phyloP scores from a whole-genome alignment of 352 stramenopile genomes.

The Phytophthora niederhauseri region DNA sequence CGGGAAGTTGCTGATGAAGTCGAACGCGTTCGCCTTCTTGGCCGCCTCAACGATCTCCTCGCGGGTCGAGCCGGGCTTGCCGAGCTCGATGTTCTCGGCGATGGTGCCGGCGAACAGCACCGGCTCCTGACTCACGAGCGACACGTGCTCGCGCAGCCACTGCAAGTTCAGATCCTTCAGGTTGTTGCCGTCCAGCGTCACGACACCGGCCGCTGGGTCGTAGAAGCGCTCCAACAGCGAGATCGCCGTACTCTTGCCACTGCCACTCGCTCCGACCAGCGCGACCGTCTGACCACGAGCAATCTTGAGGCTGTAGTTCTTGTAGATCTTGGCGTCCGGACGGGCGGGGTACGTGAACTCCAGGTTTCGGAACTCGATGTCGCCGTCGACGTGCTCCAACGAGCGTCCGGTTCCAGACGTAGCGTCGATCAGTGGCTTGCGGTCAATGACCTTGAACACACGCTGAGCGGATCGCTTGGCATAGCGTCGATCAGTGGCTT shows the following conservation, averaged over 20 bases:
- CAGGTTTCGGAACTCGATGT: conserved; percentile 44
- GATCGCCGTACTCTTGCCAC: conserved; percentile 44
- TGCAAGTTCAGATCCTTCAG: conserved; percentile 43
- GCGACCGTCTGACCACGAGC: conserved; percentile 41
- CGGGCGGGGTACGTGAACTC: conserved; percentile 42
- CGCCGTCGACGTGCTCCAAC: conserved; percentile 32
- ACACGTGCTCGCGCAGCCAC: conserved; percentile 42
- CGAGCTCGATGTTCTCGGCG: conserved; percentile 42
- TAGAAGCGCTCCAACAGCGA: conserved; percentile 44
- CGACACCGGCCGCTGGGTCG: conserved; percentile 35
- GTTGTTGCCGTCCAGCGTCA: conserved; percentile 37
- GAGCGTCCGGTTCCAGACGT: conserved; percentile 29
- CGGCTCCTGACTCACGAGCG: conserved; percentile 43
- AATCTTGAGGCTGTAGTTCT: conserved; percentile 43
- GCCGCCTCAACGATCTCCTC: conserved; percentile 43
- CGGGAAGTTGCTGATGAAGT: conserved; percentile 44
- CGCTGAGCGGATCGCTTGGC: conserved; percentile 38
- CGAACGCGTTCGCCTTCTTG: conserved; percentile 45
- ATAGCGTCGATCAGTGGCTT: conserved; percentile 40
- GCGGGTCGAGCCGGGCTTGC: conserved; percentile 38
- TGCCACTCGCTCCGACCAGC: conserved; percentile 41
- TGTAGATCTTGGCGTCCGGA: conserved; percentile 47
- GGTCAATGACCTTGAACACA: conserved; percentile 46
- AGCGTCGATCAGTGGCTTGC: conserved; percentile 38
- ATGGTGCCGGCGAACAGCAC: conserved; percentile 45